Evolutionary conservation across 1,284 basidiomycete species (phyloP).

Genomic region (Puccinia coronata): DNA sequence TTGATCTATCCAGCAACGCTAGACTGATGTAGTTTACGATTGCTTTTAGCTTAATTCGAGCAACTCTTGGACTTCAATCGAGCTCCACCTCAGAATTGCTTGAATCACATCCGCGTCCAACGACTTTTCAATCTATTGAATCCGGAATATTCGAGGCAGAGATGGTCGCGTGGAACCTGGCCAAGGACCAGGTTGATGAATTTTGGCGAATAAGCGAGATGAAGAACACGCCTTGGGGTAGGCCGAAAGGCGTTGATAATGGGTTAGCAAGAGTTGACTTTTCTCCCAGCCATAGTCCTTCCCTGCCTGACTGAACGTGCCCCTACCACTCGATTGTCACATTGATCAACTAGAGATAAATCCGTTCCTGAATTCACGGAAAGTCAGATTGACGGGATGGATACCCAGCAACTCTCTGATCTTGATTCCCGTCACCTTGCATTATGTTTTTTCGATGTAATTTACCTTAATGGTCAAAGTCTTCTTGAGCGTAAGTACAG

Average conservation of each 20-base stretch:
- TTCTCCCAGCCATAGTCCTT: background rate
- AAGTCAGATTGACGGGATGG: constrained; percentile 62
- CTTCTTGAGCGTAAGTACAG: constrained; percentile 61
- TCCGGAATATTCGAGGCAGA: constrained; percentile 78
- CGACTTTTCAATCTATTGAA: background rate
- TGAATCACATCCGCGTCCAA: constrained; percentile 20
- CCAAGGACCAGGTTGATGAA: constrained; percentile 60
- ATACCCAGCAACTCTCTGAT: constrained; percentile 59
- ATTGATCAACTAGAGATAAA: background rate
- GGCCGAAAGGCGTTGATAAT: background rate
- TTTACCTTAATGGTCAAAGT: constrained; percentile 67
- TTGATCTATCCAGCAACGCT: background rate
- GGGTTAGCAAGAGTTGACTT: background rate
- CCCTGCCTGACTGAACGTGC: background rate
- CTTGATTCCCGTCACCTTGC: constrained; percentile 66
- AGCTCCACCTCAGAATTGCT: constrained; percentile 39
- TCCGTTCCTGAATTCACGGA: constrained; percentile 4
- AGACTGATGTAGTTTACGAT: background rate
- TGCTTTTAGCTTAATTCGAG: constrained; percentile 65
- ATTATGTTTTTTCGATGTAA: constrained; percentile 79
- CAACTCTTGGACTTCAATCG: constrained; percentile 65
- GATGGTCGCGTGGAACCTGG: constrained; percentile 76
- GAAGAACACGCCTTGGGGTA: constrained; percentile 26
- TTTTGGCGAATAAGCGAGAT: constrained; percentile 59
- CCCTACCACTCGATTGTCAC: background rate